phyloP scores from a whole-genome alignment of 192 early-diverging fungal genomes.

The Linnemannia hyalina region DNA sequence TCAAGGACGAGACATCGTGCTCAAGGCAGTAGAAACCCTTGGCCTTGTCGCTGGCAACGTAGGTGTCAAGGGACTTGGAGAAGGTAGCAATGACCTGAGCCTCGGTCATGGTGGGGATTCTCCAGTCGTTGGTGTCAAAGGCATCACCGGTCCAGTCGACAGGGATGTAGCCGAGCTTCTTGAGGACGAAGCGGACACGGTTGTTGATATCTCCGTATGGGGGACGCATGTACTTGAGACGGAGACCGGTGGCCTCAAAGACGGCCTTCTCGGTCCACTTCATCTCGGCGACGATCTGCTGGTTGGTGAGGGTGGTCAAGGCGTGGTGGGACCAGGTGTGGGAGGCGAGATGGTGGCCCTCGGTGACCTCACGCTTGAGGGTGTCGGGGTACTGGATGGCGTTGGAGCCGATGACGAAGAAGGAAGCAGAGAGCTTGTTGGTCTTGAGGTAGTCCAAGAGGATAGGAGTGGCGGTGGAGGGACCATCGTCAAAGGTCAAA shows the following conservation, averaged over 20 bases:
- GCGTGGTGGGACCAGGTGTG: constrained; percentile 78
- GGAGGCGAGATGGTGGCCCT: constrained; percentile 69
- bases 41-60: constrained; percentile 39
- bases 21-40: constrained; percentile 63
- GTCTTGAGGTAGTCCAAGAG: constrained; percentile 63
- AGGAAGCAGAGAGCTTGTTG: constrained; percentile 60
- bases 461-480: constrained; percentile 57
- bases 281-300: constrained; percentile 71
- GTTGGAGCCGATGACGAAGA: constrained; percentile 70
- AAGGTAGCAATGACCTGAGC: constrained; percentile 38
- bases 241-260: constrained; percentile 63
- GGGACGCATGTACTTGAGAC: constrained; percentile 73
- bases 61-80: constrained; percentile 31
- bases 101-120: constrained; percentile 49
- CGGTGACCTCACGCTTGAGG: constrained; percentile 50
- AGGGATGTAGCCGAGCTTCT: constrained; percentile 67
- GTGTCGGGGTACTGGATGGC: constrained; percentile 61
- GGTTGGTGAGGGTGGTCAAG: constrained; percentile 63
- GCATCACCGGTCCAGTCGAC: constrained; percentile 58
- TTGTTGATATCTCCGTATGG: constrained; percentile 82
- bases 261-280: constrained; percentile 76
- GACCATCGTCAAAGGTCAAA: constrained; percentile 68
- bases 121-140: constrained; percentile 61
- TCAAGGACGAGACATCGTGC: constrained; percentile 60
- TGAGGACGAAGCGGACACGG: constrained; percentile 75